A percentile compares a stretch with the other conserved stretches of the same genome.
Evolutionary conservation across 225 moss, liverwort and hornwort genomes (phyloP).

Genomic region (Pleurozium schreberi): DNA sequence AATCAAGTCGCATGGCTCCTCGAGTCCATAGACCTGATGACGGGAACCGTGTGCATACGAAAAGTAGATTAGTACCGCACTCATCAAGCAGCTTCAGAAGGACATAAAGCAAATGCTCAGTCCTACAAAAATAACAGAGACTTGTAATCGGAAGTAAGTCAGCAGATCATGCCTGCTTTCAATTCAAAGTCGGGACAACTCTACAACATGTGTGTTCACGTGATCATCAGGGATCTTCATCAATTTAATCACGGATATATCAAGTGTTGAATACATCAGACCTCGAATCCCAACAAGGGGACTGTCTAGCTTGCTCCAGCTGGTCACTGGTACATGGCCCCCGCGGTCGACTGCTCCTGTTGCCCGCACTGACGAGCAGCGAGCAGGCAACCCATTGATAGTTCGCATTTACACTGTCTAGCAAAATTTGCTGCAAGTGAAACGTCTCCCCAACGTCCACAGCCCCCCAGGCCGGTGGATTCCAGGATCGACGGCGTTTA

Average conservation of each 20-base stretch:
- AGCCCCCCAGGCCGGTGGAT: background rate
- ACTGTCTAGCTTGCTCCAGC: background rate
- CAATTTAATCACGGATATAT: background rate
- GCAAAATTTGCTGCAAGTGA: slow-evolving; percentile 32
- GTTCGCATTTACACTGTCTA: slow-evolving; percentile 9
- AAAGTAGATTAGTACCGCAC: background rate
- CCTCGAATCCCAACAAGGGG: slow-evolving; percentile 9
- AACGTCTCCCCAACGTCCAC: background rate
- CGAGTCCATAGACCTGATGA: background rate
- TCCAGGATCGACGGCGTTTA: slow-evolving; percentile 1
- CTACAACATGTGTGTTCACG: slow-evolving; percentile 2
- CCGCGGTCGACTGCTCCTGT: background rate
- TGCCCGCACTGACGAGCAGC: background rate
- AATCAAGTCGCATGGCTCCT: background rate
- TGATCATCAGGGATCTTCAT: background rate
- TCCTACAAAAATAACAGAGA: background rate
- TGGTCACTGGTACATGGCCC: background rate
- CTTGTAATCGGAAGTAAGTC: background rate
- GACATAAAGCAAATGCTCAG: background rate
- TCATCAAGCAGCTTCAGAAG: background rate
- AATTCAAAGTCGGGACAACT: slow-evolving; percentile 13
- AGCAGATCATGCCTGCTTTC: slow-evolving; percentile 11
- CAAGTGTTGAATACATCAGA: slow-evolving; percentile 11
- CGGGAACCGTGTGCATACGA: background rate
- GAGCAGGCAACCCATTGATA: background rate